Evolutionary conservation across 352 stramenopile genomes (phyloP), one percentile per base, ranked within the genome.

Genomic region (Pythium phragmiticola): DNA sequence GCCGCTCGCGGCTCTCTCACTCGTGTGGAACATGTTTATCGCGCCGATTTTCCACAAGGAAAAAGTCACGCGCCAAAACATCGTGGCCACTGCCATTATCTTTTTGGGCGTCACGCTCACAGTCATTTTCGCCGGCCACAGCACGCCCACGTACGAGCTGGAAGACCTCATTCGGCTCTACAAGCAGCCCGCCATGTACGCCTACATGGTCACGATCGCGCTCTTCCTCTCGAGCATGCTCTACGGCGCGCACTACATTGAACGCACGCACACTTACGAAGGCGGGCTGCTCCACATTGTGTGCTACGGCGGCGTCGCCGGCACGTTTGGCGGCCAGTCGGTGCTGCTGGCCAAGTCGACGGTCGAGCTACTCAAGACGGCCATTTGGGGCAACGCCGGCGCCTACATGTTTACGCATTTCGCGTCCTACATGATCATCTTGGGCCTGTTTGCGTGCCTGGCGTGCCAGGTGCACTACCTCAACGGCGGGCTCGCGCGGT

Each of bases 11-110:
- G 88, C 90, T 23, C 72, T 97, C 19, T 95, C 85, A 47, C 77
- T 97, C 14, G 90, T 96, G 8, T 97, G 88, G 84, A 97, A 97
- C 69, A 92, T 96, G 73, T 84, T 97, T 42, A 93, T 97, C 58
- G 90, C 91, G 2, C 88, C 87, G 2, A 83, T 89, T 12, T 94
- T 98, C 66, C 88, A 96, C 76, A 89, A 93, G 53, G 90, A 97
- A 60, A 92, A 85, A 47, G 80, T 96, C 30, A 96, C 86, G 11
- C 64, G 72, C 11, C 70, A 88, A 43, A 95, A 96, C 63, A 73
- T 97, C 33, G 61, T 92, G 13, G 84, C 88, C 5, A 96, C 87
- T 2, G 74, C 73, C 28, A 93, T 97, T 66, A 96, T 97, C 67
- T 96, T 96, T 65, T 57, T 78, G 2, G 90, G 90, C 8, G 90